Conservation (phyloP, 306 rosid species). For the Trifolium pratense region DNA sequence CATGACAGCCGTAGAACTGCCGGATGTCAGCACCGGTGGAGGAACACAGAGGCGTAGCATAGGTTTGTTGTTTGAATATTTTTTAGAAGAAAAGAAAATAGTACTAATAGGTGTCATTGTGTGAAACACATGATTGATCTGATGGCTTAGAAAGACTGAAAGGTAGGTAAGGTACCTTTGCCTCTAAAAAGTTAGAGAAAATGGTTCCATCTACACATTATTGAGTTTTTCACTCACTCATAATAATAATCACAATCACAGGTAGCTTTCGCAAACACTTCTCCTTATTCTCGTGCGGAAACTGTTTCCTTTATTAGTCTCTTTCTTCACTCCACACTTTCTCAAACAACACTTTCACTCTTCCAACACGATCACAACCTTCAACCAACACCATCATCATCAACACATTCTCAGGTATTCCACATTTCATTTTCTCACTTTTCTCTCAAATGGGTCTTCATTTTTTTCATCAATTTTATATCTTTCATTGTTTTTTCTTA, state of each 20-base stretch:
- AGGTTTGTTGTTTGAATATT: too few relatives aligned
- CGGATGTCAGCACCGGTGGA: too few relatives aligned
- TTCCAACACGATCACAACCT: conserved; percentile 24
- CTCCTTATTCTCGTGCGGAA: conserved; percentile 39
- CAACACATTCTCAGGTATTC: conserved; percentile 41
- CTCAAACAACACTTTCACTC: conserved; percentile 33
- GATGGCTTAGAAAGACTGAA: too few relatives aligned
- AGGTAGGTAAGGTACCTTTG: too few relatives aligned
- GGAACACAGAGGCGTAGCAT: too few relatives aligned
- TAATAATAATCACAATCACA: conserved; percentile 39
- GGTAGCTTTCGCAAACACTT: conserved; percentile 48
- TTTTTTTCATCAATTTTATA: conserved; percentile 6
- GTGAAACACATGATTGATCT: too few relatives aligned
- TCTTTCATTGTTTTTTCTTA: not conserved
- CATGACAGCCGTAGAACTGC: too few relatives aligned
- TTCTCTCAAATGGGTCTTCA: not conserved
- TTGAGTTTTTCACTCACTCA: conserved; percentile 32
- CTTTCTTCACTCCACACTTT: conserved; percentile 12
- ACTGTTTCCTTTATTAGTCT: conserved; percentile 54
- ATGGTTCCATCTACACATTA: not conserved
- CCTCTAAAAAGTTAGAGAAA: too few relatives aligned
- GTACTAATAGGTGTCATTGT: too few relatives aligned
- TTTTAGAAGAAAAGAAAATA: too few relatives aligned
- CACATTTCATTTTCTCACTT: conserved; percentile 36
- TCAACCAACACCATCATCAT: conserved; percentile 11